Percentiles rank a stretch among this genome's conserved stretches.
These are phyloP conservation scores for Rhynchosporium agropyri DNA, from an alignment of 2,329 filamentous ascomycete genomes.

Conservation along the genomic window DNA sequence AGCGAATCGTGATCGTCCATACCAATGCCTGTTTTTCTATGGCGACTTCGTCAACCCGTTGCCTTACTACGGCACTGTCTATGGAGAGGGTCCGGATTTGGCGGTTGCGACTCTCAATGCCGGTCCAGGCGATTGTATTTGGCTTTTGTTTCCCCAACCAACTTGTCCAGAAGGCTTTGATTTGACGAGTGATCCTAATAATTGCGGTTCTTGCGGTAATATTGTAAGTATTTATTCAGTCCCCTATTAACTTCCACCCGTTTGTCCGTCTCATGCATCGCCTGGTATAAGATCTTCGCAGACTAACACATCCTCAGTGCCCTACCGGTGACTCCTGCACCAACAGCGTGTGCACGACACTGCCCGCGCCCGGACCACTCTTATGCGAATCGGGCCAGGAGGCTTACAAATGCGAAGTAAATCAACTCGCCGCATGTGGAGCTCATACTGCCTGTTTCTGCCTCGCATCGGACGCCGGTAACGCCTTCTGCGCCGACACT, in stretches of 20 bases:
- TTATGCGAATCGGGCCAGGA: background rate
- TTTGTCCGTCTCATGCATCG: background rate
- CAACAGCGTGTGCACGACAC: constrained; percentile 1
- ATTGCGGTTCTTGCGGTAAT: constrained; percentile 6
- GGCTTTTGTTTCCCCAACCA: background rate
- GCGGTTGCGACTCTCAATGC: background rate
- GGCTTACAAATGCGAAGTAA: too few species aligned
- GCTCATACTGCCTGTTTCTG: background rate
- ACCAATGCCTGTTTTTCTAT: background rate
- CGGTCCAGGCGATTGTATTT: background rate
- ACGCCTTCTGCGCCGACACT: background rate
- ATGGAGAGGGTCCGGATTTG: too few species aligned
- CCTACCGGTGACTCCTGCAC: constrained; percentile 1
- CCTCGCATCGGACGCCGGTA: background rate
- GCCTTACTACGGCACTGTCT: background rate
- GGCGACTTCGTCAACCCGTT: background rate
- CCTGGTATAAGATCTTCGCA: background rate
- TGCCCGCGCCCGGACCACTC: background rate
- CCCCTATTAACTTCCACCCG: background rate
- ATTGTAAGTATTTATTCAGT: background rate
- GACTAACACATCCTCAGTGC: background rate
- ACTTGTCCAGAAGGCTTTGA: background rate
- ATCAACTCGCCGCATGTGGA: too few species aligned
- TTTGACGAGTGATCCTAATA: background rate
- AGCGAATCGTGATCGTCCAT: background rate